A percentile compares a stretch with the other conserved stretches of the same genome.
Evolutionary conservation across 331 rosid species (phyloP).

Genomic region (Telfairia occidentalis): DNA sequence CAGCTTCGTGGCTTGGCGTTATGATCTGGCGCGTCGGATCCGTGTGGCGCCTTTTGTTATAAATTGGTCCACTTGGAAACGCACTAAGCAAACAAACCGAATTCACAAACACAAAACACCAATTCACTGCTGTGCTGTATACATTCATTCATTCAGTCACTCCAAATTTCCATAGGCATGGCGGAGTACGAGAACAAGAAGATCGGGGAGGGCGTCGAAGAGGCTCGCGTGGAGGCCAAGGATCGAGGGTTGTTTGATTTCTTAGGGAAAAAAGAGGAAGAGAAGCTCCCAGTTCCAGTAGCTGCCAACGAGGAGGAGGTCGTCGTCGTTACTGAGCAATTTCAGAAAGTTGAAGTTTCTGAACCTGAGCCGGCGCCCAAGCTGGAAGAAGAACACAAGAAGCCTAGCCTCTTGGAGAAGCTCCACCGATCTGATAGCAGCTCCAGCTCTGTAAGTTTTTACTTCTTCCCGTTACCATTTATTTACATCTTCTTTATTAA

Average conservation of each 20-base stretch:
- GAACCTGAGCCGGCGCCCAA: slow-evolving; percentile 16
- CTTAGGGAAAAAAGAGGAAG: slow-evolving; percentile 44
- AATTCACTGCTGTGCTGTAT: no score
- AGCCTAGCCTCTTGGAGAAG: slow-evolving; percentile 34
- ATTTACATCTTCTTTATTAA: no score
- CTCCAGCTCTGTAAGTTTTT: slow-evolving; percentile 65
- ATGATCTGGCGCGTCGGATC: neutral
- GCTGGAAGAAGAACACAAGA: slow-evolving; percentile 27
- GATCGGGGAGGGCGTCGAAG: slow-evolving; percentile 23
- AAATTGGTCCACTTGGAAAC: neutral
- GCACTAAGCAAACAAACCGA: neutral
- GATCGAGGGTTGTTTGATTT: slow-evolving; percentile 76
- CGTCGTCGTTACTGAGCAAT: slow-evolving; percentile 25
- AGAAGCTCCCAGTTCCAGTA: neutral
- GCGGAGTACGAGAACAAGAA: slow-evolving; percentile 53
- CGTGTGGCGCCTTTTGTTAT: neutral
- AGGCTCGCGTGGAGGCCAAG: slow-evolving; percentile 29
- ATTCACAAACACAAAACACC: no score
- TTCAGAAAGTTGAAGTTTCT: slow-evolving; percentile 54
- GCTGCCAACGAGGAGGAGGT: slow-evolving; percentile 26
- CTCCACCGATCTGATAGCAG: slow-evolving; percentile 55
- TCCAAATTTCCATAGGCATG: slow-evolving; percentile 24
- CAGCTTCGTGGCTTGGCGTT: no score
- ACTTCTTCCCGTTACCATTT: neutral
- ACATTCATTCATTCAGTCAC: neutral